Evolutionary conservation across 148 eudicot genomes (phyloP).

Genomic region (Amaranthus palmeri): DNA sequence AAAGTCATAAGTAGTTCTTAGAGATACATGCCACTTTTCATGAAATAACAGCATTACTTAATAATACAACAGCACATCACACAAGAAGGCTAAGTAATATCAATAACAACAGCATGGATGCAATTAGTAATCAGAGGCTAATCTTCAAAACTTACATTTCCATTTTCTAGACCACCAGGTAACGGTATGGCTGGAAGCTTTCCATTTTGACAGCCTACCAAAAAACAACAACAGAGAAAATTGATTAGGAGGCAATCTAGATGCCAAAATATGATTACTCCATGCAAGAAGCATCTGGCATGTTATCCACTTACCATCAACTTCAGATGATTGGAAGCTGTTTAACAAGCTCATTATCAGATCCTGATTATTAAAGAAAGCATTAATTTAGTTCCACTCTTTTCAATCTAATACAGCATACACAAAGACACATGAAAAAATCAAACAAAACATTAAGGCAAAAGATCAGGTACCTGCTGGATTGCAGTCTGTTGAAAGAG

Average conservation of each 20-base stretch:
- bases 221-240: slow-evolving; percentile 23
- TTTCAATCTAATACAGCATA: neutral
- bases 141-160: slow-evolving; percentile 49
- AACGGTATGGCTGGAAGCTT: slow-evolving; percentile 39
- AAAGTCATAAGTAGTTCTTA: neutral
- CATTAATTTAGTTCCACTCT: neutral
- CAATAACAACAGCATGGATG: neutral
- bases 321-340: slow-evolving; percentile 64
- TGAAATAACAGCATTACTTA: neutral
- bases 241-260: neutral
- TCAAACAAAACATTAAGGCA: neutral
- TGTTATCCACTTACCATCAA: slow-evolving; percentile 57
- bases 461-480: slow-evolving; percentile 58
- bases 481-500: slow-evolving; percentile 81
- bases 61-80: neutral
- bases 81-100: neutral
- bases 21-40: neutral
- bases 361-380: slow-evolving; percentile 47
- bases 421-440: neutral
- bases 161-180: slow-evolving; percentile 58
- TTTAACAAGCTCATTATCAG: slow-evolving; percentile 62
- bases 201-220: slow-evolving; percentile 63
- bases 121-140: neutral
- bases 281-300: slow-evolving; percentile 2
- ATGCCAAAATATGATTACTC: neutral